A percentile compares a stretch with the other conserved stretches of the same genome.
These are phyloP conservation scores for Lichina pygmaea DNA, from an alignment of 495 filamentous ascomycete species.

Conservation along the genomic window DNA sequence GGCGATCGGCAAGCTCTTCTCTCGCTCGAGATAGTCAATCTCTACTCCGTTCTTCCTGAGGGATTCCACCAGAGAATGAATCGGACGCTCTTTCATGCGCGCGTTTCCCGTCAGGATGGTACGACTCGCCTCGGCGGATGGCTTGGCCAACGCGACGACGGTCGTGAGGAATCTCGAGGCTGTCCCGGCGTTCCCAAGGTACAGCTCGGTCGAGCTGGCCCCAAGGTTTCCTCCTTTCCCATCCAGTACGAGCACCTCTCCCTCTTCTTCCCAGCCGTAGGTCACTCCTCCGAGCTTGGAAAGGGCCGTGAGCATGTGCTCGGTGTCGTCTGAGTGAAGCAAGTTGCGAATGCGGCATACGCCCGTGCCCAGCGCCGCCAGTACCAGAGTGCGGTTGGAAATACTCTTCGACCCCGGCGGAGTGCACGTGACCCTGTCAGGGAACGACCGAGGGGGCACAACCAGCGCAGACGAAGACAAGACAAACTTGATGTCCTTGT, in stretches of 20 bases:
- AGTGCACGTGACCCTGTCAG: slow-evolving; percentile 42
- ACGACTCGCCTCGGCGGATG: slow-evolving; percentile 24
- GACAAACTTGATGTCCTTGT: slow-evolving; percentile 59
- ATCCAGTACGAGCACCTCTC: slow-evolving; percentile 65
- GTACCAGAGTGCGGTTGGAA: slow-evolving; percentile 77
- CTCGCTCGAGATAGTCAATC: slow-evolving; percentile 58
- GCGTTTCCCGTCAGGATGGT: slow-evolving; percentile 81
- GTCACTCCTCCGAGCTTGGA: slow-evolving; percentile 62
- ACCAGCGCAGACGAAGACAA: slow-evolving; percentile 60
- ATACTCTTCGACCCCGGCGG: slow-evolving; percentile 96
- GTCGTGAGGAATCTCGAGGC: slow-evolving; percentile 89
- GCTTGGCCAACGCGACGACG: slow-evolving; percentile 59
- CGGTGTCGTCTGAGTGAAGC: slow-evolving; percentile 87
- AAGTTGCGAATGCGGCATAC: slow-evolving; percentile 74
- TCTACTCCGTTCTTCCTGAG: slow-evolving; percentile 58
- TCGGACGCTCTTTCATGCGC: slow-evolving; percentile 88
- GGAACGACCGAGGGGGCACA: slow-evolving; percentile 33
- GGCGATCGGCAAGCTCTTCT: slow-evolving; percentile 56
- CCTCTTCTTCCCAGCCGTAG: slow-evolving; percentile 84
- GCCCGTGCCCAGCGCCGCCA: slow-evolving; percentile 76
- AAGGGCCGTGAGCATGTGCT: slow-evolving; percentile 85
- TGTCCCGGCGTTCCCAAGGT: slow-evolving; percentile 91
- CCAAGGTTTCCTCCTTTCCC: slow-evolving; percentile 69
- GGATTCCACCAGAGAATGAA: slow-evolving; percentile 81
- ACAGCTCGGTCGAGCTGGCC: slow-evolving; percentile 50